Evolutionary conservation across 768 basidiomycete genomes (phyloP).

Genomic region (Pholiota microspora): DNA sequence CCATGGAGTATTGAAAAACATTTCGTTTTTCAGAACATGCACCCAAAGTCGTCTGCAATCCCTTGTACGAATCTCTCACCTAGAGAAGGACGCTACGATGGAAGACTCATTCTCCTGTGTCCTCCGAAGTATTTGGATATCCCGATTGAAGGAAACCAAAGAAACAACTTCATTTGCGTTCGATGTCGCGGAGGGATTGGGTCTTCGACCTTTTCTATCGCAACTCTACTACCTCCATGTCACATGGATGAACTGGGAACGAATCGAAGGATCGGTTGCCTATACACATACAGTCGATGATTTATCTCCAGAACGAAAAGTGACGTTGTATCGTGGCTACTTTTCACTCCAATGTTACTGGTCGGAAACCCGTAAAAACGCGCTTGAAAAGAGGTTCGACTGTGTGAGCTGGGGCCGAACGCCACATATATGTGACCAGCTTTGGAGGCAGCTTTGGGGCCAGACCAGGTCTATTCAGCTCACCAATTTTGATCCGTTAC

Average conservation of each 20-base stretch:
- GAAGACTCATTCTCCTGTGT: no score
- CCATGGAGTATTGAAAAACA: no score
- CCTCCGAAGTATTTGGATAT: not conserved
- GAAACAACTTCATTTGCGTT: not conserved
- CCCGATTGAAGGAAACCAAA: not conserved
- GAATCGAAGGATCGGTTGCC: not conserved
- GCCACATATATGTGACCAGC: no score
- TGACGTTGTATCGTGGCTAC: slow-evolving; percentile 1
- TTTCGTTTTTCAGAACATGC: no score
- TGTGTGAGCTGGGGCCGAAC: no score
- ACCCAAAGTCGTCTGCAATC: no score
- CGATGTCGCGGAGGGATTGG: not conserved
- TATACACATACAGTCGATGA: not conserved
- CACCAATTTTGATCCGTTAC: no score
- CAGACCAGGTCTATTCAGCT: no score
- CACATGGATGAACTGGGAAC: not conserved
- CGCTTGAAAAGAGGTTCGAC: no score
- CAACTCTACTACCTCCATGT: not conserved
- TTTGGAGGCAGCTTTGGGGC: no score
- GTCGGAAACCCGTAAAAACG: not conserved
- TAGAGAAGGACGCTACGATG: no score
- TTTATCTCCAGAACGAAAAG: not conserved
- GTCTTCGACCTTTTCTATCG: not conserved
- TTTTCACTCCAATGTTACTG: slow-evolving; percentile 2
- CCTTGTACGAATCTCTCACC: no score